These are phyloP conservation scores for Aspergillus affinis DNA, from an alignment of 495 filamentous ascomycete species.

Conservation along the genomic window DNA sequence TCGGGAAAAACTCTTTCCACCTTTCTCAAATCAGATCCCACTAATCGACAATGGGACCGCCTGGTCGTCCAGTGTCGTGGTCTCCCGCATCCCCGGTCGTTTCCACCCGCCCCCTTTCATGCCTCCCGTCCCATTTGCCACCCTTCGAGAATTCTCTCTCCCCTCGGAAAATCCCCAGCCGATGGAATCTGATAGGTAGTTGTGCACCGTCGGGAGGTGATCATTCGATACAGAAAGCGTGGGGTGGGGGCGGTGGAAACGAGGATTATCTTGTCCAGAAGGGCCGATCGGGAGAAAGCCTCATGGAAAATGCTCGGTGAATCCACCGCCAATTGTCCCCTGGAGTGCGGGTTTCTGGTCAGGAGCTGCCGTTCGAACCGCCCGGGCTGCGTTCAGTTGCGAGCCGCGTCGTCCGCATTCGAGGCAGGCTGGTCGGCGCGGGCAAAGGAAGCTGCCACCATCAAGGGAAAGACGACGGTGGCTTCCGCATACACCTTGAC, in stretches of 20 bases:
- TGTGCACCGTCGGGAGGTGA: neutral
- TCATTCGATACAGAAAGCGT: neutral
- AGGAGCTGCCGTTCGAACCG: neutral
- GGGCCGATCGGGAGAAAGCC: neutral
- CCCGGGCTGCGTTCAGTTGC: conserved; percentile 9
- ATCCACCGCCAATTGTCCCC: neutral
- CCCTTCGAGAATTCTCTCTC: conserved; percentile 10
- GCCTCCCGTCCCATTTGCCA: conserved; percentile 12
- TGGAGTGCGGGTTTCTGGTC: neutral
- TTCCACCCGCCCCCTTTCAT: neutral
- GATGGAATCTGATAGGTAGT: neutral
- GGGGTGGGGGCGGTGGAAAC: neutral
- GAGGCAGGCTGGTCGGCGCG: conserved; percentile 21
- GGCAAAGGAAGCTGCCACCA: conserved; percentile 93
- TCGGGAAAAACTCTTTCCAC: neutral
- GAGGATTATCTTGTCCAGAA: neutral
- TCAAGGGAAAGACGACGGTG: conserved; percentile 87
- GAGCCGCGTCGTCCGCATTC: conserved; percentile 8
- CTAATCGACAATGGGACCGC: neutral
- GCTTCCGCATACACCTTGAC: conserved; percentile 97
- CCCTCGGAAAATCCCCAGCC: neutral
- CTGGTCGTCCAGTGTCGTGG: neutral
- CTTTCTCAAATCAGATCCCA: too few relatives aligned
- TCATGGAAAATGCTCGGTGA: neutral
- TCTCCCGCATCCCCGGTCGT: conserved; percentile 1